Base-by-base conservation (phyloP, 1,284 basidiomycete species). In the Rhodofomes roseus region DNA sequence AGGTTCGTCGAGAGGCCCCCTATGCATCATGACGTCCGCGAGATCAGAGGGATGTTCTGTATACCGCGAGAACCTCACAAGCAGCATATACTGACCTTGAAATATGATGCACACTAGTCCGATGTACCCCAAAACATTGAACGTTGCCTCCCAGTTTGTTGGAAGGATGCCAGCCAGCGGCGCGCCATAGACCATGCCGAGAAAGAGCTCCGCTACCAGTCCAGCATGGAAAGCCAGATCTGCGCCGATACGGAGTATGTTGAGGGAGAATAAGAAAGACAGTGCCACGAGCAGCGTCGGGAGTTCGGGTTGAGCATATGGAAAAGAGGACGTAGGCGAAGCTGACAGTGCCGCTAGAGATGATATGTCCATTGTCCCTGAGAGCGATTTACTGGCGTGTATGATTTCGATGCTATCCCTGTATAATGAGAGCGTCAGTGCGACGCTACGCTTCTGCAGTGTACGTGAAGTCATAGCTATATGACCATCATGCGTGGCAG, bases 51-150 rank as follows among this genome's bases (percentile, higher is more conserved):
- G 11, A 11, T 34, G 11, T 34, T 34, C n/a, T n/a, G n/a, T n/a
- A n/a, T n/a, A n/a, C n/a, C n/a, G n/a, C n/a, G n/a, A n/a, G n/a
- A n/a, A n/a, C n/a, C n/a, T n/a, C n/a, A n/a, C n/a, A n/a, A n/a
- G n/a, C n/a, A n/a, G n/a, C n/a, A n/a, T n/a, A n/a, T n/a, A n/a
- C 69, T 61, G 55, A 74, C 81, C 81, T 72, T 82, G 77, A 59
- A 82, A 81, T 2, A 85, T 79, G 48, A 84, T 73, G 6, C 82
- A 68, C n/a, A 84, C 70, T 16, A 85, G 69, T 1, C 82, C 83
- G 1, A 83, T 60, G 63, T 83, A 83, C 0, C 81, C 82, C 7
- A 84, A 48, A 0, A 71, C 69, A 6, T 78, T 73, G 56, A 82
- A 74, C 0, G 79, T 73, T 9, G 73, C 65, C 61, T 81, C 70